These are phyloP conservation scores for Microdochium bolleyi DNA, from an alignment of 2,329 filamentous ascomycete genomes.

Conservation along the genomic window DNA sequence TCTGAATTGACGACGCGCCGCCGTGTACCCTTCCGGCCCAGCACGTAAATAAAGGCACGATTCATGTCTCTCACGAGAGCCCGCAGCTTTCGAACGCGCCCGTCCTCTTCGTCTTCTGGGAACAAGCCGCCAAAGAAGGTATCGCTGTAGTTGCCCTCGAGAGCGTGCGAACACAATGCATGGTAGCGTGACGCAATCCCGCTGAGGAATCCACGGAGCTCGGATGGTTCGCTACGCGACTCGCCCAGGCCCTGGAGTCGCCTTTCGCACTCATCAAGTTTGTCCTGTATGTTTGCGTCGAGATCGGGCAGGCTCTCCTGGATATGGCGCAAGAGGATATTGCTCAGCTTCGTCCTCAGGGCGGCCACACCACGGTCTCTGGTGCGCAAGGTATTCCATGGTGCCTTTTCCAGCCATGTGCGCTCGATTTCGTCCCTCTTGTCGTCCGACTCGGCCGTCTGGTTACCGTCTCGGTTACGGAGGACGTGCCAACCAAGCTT, in stretches of 20 bases:
- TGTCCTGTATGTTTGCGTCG: conserved; percentile 16
- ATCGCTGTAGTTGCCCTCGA: conserved; percentile 31
- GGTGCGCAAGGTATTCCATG: conserved; percentile 17
- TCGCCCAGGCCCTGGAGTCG: conserved; percentile 14
- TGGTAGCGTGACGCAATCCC: conserved; percentile 27
- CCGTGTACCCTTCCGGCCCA: conserved; percentile 17
- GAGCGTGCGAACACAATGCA: conserved; percentile 23
- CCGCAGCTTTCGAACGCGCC: conserved; percentile 17
- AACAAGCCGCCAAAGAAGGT: conserved; percentile 26
- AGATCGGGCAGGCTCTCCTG: conserved; percentile 16
- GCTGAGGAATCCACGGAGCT: conserved; percentile 23
- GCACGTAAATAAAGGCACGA: conserved; percentile 16
- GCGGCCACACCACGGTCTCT: conserved; percentile 23
- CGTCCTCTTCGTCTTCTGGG: conserved; percentile 6
- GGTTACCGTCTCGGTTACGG: conserved; percentile 33
- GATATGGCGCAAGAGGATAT: conserved; percentile 22
- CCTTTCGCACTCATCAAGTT: conserved; percentile 7
- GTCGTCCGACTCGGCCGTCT: conserved; percentile 9
- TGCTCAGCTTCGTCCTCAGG: conserved; percentile 27
- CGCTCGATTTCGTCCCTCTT: conserved; percentile 22
- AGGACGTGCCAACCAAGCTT: conserved; percentile 46
- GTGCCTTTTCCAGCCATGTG: conserved; percentile 19
- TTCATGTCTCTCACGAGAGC: conserved; percentile 22
- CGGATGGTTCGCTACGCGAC: conserved; percentile 13
- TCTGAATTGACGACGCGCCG: conserved; percentile 10